A percentile compares a stretch with the other conserved stretches of the same genome.
Conservation (phyloP, 2,329 filamentous ascomycete genomes). For the Teratosphaeria epicoccoides region DNA sequence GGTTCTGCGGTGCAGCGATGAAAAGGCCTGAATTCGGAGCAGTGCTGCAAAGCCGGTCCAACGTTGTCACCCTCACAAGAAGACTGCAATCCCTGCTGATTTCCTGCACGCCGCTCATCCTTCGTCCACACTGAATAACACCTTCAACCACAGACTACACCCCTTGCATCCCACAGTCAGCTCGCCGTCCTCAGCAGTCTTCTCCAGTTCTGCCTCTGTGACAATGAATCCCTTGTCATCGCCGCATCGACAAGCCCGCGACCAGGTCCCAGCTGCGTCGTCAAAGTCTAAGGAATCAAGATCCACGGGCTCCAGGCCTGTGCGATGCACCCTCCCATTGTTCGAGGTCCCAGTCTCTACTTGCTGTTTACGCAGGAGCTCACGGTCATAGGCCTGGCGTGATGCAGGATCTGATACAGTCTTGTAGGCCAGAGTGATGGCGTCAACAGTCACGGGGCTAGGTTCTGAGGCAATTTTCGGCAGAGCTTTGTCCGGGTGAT, state of each 20-base stretch:
- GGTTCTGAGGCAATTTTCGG: background rate
- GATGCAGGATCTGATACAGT: slow-evolving; percentile 36
- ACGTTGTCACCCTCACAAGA: too few relatives aligned
- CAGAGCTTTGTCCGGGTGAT: slow-evolving; percentile 48
- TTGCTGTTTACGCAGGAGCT: background rate
- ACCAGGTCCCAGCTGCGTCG: slow-evolving; percentile 36
- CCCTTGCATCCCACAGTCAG: slow-evolving; percentile 50
- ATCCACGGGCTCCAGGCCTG: slow-evolving; percentile 48
- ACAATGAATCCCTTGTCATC: slow-evolving; percentile 45
- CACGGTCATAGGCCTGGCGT: slow-evolving; percentile 41
- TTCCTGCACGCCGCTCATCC: slow-evolving; percentile 8
- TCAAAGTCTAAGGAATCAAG: slow-evolving; percentile 43
- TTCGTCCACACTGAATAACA: slow-evolving; percentile 47
- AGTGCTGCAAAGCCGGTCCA: too few relatives aligned
- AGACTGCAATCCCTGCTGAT: too few relatives aligned
- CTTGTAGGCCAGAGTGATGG: slow-evolving; percentile 49
- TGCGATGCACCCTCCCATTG: slow-evolving; percentile 22
- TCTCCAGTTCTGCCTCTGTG: slow-evolving; percentile 43
- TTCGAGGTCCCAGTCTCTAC: background rate
- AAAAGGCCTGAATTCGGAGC: too few relatives aligned
- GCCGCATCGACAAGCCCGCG: slow-evolving; percentile 48
- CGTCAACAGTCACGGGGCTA: slow-evolving; percentile 38
- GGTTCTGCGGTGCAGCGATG: too few relatives aligned
- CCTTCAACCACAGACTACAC: slow-evolving; percentile 53
- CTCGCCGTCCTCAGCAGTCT: slow-evolving; percentile 43